Conservation (phyloP, 768 basidiomycete genomes). For the Boletus coccyginus region DNA sequence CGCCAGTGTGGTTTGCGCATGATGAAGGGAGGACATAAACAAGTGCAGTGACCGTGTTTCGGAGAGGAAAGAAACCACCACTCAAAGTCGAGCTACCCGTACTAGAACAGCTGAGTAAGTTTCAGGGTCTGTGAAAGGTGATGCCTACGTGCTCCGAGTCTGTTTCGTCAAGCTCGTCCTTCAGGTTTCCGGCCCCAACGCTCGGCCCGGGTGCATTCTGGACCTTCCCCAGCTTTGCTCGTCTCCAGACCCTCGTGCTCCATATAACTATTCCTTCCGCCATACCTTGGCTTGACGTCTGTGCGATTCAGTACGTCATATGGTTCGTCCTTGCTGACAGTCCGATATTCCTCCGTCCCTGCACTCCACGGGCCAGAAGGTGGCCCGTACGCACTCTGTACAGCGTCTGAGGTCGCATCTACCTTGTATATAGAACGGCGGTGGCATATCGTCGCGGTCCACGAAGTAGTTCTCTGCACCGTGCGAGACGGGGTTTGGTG, state of each 20-base stretch:
- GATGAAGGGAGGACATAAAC: not conserved
- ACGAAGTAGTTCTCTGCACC: slow-evolving; percentile 45
- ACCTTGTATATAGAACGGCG: slow-evolving; percentile 43
- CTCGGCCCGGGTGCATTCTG: slow-evolving; percentile 30
- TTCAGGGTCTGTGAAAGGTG: not conserved
- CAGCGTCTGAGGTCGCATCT: slow-evolving; percentile 42
- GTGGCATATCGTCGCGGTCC: slow-evolving; percentile 45
- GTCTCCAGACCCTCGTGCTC: slow-evolving; percentile 33
- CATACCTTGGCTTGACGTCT: slow-evolving; percentile 25
- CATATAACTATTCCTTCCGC: slow-evolving; percentile 14
- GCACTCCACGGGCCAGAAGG: slow-evolving; percentile 47
- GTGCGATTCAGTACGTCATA: slow-evolving; percentile 15
- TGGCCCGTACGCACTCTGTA: slow-evolving; percentile 48
- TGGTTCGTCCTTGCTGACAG: slow-evolving; percentile 24
- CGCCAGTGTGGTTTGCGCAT: not conserved
- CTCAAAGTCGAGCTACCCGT: too few relatives aligned
- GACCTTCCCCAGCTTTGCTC: slow-evolving; percentile 35
- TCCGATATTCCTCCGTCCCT: slow-evolving; percentile 30
- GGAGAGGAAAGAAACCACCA: not conserved
- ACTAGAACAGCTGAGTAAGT: too few relatives aligned
- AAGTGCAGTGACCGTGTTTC: not conserved
- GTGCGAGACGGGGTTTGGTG: slow-evolving; percentile 23
- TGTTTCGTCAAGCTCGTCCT: slow-evolving; percentile 14
- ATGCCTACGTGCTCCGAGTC: not conserved
- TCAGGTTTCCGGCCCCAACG: slow-evolving; percentile 37